Base-by-base conservation (phyloP, 129 eudicot genomes). In the Flaveria linearis region DNA sequence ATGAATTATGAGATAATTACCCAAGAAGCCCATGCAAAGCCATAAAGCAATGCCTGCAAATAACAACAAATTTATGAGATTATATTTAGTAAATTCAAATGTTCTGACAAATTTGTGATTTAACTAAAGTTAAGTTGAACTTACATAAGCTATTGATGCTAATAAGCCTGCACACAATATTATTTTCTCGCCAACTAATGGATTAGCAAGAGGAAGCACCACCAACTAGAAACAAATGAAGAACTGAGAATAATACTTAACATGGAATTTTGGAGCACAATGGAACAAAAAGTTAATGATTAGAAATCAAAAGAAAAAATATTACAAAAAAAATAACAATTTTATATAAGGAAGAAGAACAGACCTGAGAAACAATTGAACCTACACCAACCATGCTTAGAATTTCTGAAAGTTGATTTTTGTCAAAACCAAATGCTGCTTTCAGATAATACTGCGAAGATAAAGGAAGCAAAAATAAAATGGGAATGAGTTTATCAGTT, bases 21-120 rank as follows among this genome's bases (percentile, higher is more conserved):
- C 98, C 98, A 93, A 43, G 91, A 67, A 65, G 98, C 97, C 98
- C 98, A 93, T 68, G 98, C 98, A 73, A 93, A 84, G 73, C 98
- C 98, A 70, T 93, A 93, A 76, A 93, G 87, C 63, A 91, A 55
- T 71, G 91, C 98, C 98, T 93, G 96, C 73, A 85, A 51, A 76
- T 55, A 60, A 69, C 57, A 53, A 8, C 22, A 46, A 7, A 11
- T 56, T 10, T 42, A 52, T 76, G 46, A 78, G 50, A 68, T 36
- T 49, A 56, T 61, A 18, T 18, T 49, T 53, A 30, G 49, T 41
- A 53, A 3, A 45, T 30, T 16, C 11, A 2, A 78, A 57, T 0
- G 36, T 43, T 51, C 52, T 28, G 47, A 55, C 52, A 60, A 69
- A 17, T 7, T 53, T 30, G 42, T 53, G 68, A 28, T 66, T 28